Conservation (phyloP, 441 rosid genomes). For the Pelargonium fulgidum region DNA sequence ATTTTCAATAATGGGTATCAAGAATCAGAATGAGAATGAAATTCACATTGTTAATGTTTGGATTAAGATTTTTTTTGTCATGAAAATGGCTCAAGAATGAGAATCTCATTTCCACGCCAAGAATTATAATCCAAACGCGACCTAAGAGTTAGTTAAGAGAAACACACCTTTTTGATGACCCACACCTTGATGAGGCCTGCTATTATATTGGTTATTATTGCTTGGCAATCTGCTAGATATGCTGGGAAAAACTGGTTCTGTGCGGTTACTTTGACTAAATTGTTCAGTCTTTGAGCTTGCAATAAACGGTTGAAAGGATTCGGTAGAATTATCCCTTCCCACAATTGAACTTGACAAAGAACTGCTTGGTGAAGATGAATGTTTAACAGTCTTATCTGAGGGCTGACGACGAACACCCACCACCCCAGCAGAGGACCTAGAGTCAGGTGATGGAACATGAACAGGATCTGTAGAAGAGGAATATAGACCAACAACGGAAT, state of each 20-base stretch:
- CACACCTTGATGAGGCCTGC: constrained; percentile 48
- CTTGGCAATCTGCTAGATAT: constrained; percentile 43
- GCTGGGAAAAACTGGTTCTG: constrained; percentile 40
- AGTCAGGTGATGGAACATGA: constrained; percentile 93
- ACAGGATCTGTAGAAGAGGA: constrained; percentile 89
- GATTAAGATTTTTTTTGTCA: no score
- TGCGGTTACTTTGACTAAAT: constrained; percentile 17
- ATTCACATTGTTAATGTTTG: no score
- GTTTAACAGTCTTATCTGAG: constrained; percentile 44
- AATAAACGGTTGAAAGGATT: constrained; percentile 35
- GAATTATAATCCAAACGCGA: no score
- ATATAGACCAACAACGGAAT: constrained; percentile 68
- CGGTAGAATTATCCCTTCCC: constrained; percentile 49
- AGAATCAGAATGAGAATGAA: no score
- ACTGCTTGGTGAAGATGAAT: constrained; percentile 22
- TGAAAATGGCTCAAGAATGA: no score
- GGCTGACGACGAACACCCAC: constrained; percentile 63
- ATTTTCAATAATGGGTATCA: neutral
- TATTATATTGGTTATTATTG: constrained; percentile 42
- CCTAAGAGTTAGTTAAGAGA: neutral
- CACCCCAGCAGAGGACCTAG: constrained; percentile 71
- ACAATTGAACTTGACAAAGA: constrained; percentile 38
- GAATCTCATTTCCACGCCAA: no score
- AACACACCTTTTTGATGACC: constrained; percentile 67
- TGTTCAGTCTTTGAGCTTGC: no score